Conservation (phyloP, 306 rosid genomes). For the Morella rubra region DNA sequence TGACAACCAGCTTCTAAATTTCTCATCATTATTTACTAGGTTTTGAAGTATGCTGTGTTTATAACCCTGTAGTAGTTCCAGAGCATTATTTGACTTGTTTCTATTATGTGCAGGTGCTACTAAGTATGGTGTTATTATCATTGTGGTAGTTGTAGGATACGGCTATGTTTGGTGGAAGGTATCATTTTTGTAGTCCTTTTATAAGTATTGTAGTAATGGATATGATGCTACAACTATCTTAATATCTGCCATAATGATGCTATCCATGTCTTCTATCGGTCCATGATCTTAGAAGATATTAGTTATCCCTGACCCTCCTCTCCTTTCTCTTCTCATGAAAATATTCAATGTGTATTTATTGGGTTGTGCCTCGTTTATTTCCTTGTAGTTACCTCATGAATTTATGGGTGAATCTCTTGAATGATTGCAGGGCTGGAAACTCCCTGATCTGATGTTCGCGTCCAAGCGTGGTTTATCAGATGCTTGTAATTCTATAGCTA, state of each 20-base stretch:
- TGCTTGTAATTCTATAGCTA: slow-evolving; percentile 70
- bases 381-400: slow-evolving; percentile 16
- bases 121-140: slow-evolving; percentile 61
- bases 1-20: not conserved
- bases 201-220: slow-evolving; percentile 19
- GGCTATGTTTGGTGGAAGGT: slow-evolving; percentile 98
- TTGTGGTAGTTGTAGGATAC: slow-evolving; percentile 67
- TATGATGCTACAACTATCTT: slow-evolving; percentile 13
- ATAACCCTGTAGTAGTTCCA: slow-evolving; percentile 1
- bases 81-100: slow-evolving; percentile 33
- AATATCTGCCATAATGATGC: not conserved
- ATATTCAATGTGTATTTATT: not conserved
- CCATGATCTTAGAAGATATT: not conserved
- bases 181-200: slow-evolving; percentile 26
- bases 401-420: slow-evolving; percentile 17
- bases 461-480: slow-evolving; percentile 82
- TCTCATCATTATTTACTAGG: not conserved
- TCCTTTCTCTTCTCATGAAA: slow-evolving; percentile 5
- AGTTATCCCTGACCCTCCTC: not conserved
- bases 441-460: slow-evolving; percentile 95
- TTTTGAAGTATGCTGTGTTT: not conserved
- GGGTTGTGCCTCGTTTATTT: not conserved
- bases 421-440: slow-evolving; percentile 85
- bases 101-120: slow-evolving; percentile 50
- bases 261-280: not conserved